Conservation (phyloP, 352 stramenopile species). For the Pythium phragmitis region DNA sequence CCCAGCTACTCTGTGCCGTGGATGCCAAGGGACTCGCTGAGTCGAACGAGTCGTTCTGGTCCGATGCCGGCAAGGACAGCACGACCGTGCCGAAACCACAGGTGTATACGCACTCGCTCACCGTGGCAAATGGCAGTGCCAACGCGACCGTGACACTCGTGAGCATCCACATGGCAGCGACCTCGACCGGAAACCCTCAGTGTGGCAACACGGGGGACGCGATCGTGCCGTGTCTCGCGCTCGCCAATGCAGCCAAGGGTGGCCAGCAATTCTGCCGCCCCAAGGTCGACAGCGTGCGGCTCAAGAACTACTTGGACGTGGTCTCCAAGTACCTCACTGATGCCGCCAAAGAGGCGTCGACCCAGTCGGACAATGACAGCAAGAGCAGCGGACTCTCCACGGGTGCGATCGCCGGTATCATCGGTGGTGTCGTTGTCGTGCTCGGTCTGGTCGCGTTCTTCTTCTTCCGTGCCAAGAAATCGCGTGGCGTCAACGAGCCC, state of each 20-base stretch:
- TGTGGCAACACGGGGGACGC: conserved; percentile 36
- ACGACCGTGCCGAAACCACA: conserved; percentile 41
- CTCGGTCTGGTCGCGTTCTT: conserved; percentile 17
- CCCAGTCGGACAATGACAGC: conserved; percentile 18
- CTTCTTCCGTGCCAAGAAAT: conserved; percentile 21
- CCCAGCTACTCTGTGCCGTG: conserved; percentile 30
- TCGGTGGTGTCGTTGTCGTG: conserved; percentile 19
- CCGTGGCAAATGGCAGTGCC: neutral
- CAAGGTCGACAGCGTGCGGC: conserved; percentile 24
- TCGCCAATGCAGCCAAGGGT: conserved; percentile 16
- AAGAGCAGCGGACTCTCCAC: conserved; percentile 28
- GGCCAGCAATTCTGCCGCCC: conserved; percentile 35
- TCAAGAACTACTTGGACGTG: conserved; percentile 32
- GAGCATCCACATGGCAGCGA: conserved; percentile 46
- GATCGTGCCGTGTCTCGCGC: conserved; percentile 42
- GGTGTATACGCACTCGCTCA: conserved; percentile 28
- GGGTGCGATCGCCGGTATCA: conserved; percentile 26
- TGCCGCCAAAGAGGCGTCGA: neutral
- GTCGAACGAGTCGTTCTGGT: conserved; percentile 35
- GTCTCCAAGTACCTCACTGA: conserved; percentile 19
- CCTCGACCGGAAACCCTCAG: conserved; percentile 6
- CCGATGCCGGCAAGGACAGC: conserved; percentile 28
- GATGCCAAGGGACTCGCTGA: conserved; percentile 11
- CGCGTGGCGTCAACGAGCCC: neutral
- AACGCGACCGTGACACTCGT: conserved; percentile 26